Evolutionary conservation across 805 yeast species (phyloP), one percentile per base, ranked within the genome.

Genomic region (Jamesozyma piceae): DNA sequence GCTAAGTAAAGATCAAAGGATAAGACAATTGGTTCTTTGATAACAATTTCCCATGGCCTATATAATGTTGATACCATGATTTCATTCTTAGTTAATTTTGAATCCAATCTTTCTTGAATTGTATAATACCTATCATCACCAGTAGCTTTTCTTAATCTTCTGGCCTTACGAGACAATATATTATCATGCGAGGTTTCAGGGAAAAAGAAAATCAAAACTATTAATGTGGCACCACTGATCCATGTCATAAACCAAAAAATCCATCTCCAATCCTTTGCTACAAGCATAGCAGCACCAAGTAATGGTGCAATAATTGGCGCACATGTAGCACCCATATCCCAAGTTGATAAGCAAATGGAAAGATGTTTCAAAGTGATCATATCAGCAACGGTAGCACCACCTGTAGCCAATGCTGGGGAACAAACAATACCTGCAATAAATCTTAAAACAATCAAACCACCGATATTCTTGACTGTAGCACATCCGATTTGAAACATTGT

Each of bases 281-380:
- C 69, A 3, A 65, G 62, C 53, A 78, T 60, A 4, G 71, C 68
- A 8, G 78, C 72, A 33, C 82, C 82, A 18, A 78, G 52, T 5
- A 78, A 51, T 1, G 83, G 83, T 11, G 80, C 82, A 18, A 73
- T 34, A 10, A 70, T 65, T 1, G 80, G 80, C 10, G 81, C 82
- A 39, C 69, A 62, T 34, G 72, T 73, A 0, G 77, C 74, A 40
- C 74, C 77, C 24, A 71, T 50, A 17, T 77, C 65, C 81, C 82
- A 78, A 5, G 64, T 44, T 8, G 73, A 73, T 39, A 77, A 59
- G 3, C 72, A 71, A 18, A 70, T 47, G 2, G 80, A 76, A 30
- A 68, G 55, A 42, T 61, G 60, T 4, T 75, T 68, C 17, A 66
- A 56, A 3, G 55, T 38, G 24, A 72, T 54, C 37, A 77, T 59